Percentiles rank a stretch among this genome's conserved stretches.
These are phyloP conservation scores for Pholiota conissans DNA, from an alignment of 768 basidiomycete species.

Conservation along the genomic window DNA sequence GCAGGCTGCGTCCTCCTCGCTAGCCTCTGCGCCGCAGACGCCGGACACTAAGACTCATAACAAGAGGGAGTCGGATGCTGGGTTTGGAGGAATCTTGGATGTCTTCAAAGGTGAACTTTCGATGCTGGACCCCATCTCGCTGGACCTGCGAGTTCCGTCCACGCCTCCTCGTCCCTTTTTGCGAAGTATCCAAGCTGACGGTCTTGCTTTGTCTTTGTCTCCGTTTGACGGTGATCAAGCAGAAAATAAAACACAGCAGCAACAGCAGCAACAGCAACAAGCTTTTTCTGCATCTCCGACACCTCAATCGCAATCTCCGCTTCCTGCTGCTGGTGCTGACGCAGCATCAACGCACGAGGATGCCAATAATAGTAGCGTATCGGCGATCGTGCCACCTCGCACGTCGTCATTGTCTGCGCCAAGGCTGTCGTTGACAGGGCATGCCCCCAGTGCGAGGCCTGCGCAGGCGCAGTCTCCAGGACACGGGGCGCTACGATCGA, in stretches of 20 bases:
- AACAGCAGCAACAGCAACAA: conserved; percentile 8
- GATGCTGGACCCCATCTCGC: conserved; percentile 58
- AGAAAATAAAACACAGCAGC: conserved; percentile 18
- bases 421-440: conserved; percentile 1
- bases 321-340: neutral
- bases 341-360: neutral
- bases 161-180: conserved; percentile 49
- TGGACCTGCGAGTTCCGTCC: conserved; percentile 70
- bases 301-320: neutral
- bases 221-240: conserved; percentile 20
- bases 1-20: conserved; percentile 27
- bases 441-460: neutral
- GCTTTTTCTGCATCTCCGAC: conserved; percentile 6
- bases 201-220: neutral
- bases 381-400: conserved; percentile 49
- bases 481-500: conserved; percentile 44
- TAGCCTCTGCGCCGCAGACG: conserved; percentile 20
- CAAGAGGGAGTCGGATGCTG: conserved; percentile 34
- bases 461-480: conserved; percentile 31
- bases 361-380: conserved; percentile 3
- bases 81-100: conserved; percentile 62
- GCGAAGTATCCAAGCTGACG: conserved; percentile 24
- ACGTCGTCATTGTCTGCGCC: conserved; percentile 43
- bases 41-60: conserved; percentile 13
- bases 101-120: conserved; percentile 75